phyloP scores from a whole-genome alignment of 345 rosid species.

The Brassica incana region DNA sequence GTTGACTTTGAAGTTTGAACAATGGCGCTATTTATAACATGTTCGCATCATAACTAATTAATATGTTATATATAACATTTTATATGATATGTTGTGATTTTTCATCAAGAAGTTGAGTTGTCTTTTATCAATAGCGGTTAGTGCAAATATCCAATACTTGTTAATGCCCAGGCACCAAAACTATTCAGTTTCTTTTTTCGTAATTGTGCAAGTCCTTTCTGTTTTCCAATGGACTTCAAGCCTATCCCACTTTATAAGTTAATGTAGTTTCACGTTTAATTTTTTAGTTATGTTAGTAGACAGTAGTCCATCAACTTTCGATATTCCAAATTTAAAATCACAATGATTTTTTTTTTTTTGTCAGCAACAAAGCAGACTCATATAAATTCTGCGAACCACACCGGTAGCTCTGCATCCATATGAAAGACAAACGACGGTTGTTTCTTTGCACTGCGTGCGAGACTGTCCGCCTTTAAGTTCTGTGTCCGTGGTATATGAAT shows the following conservation, averaged over 20 bases:
- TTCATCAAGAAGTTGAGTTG: slow-evolving; percentile 30
- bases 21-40: slow-evolving; percentile 21
- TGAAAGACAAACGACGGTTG: too few species aligned
- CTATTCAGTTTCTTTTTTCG: background rate
- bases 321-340: background rate
- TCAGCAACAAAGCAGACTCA: too few species aligned
- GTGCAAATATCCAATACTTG: background rate
- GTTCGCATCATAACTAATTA: slow-evolving; percentile 21
- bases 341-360: background rate
- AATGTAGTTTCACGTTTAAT: background rate
- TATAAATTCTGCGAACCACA: too few species aligned
- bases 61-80: background rate
- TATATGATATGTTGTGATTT: slow-evolving; percentile 5
- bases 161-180: background rate
- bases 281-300: background rate
- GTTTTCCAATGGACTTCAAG: background rate
- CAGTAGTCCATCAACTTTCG: slow-evolving; percentile 4
- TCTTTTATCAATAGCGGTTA: slow-evolving; percentile 24
- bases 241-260: slow-evolving; percentile 1
- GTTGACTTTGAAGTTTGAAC: slow-evolving; percentile 36
- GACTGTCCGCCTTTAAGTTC: too few species aligned
- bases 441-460: too few species aligned
- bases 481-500: too few species aligned
- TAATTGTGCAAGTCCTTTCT: background rate
- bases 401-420: too few species aligned